Evolutionary conservation across 352 stramenopile genomes (phyloP).

Genomic region (Pythium guiyangense): DNA sequence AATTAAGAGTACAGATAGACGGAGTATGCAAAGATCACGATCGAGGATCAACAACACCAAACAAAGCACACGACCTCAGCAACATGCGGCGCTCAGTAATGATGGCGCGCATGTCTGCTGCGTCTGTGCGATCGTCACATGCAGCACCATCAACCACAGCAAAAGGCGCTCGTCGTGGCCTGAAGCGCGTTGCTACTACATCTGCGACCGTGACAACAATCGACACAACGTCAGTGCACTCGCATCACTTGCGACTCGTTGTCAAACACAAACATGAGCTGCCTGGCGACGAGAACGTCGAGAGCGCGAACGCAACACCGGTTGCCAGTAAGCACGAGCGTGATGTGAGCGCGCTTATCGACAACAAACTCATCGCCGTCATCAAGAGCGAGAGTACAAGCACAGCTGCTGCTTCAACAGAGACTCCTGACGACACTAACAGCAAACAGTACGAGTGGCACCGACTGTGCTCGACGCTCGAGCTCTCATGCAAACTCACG

Average conservation of each 20-base stretch:
- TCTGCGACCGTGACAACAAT: neutral
- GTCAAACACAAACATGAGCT: no score
- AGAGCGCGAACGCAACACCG: no score
- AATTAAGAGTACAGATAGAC: no score
- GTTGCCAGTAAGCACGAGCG: neutral
- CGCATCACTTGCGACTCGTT: constrained; percentile 8
- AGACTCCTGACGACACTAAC: neutral
- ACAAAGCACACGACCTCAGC: neutral
- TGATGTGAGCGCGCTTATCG: constrained; percentile 6
- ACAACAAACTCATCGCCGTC: constrained; percentile 1
- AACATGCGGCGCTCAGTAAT: constrained; percentile 3
- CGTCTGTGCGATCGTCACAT: neutral
- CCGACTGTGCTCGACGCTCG: constrained; percentile 28
- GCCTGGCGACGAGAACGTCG: no score
- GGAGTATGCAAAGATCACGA: neutral
- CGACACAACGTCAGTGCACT: neutral
- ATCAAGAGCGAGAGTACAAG: neutral
- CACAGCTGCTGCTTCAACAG: no score
- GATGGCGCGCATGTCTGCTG: no score
- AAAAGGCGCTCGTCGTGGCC: neutral
- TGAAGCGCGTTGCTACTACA: constrained; percentile 5
- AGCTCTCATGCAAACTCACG: constrained; percentile 45
- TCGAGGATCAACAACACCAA: neutral
- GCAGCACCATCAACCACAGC: no score
- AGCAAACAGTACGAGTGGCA: constrained; percentile 16